phyloP scores from a whole-genome alignment of 805 yeast genomes.

The Myxozyma neglecta region DNA sequence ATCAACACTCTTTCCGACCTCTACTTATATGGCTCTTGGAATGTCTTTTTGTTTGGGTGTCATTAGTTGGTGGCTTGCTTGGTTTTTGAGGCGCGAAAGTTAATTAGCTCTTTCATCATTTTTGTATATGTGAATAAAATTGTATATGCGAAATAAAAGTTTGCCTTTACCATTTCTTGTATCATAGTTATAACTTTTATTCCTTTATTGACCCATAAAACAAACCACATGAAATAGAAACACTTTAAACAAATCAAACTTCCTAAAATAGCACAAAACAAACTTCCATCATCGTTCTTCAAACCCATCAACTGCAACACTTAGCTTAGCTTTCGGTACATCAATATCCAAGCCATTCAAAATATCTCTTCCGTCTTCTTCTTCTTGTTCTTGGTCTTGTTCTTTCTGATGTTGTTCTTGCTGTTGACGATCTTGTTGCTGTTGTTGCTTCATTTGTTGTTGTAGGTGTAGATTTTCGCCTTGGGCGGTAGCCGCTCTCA shows the following conservation, averaged over 20 bases:
- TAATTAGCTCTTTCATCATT: neutral
- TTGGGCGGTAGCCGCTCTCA: constrained; percentile 8
- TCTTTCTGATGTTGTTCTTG: constrained; percentile 15
- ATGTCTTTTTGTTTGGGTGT: constrained; percentile 26
- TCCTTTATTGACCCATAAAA: too few relatives aligned
- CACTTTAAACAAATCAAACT: neutral
- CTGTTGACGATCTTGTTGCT: neutral
- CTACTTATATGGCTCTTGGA: constrained; percentile 16
- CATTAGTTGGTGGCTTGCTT: constrained; percentile 26
- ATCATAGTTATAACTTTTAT: neutral
- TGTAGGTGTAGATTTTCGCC: constrained; percentile 3
- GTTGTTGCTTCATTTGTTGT: constrained; percentile 6
- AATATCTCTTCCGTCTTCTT: constrained; percentile 52
- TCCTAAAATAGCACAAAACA: neutral
- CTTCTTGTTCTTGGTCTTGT: constrained; percentile 11
- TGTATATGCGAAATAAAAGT: neutral
- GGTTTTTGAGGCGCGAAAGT: constrained; percentile 18
- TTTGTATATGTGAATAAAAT: too few relatives aligned
- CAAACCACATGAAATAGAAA: too few relatives aligned
- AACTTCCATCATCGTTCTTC: neutral
- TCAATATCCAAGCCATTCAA: constrained; percentile 53
- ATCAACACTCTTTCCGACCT: neutral
- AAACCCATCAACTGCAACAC: neutral
- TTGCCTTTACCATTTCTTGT: neutral
- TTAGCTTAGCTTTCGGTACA: constrained; percentile 35